Evolutionary conservation across 1,284 basidiomycete genomes (phyloP).

Genomic region (Melampsora larici-populina): DNA sequence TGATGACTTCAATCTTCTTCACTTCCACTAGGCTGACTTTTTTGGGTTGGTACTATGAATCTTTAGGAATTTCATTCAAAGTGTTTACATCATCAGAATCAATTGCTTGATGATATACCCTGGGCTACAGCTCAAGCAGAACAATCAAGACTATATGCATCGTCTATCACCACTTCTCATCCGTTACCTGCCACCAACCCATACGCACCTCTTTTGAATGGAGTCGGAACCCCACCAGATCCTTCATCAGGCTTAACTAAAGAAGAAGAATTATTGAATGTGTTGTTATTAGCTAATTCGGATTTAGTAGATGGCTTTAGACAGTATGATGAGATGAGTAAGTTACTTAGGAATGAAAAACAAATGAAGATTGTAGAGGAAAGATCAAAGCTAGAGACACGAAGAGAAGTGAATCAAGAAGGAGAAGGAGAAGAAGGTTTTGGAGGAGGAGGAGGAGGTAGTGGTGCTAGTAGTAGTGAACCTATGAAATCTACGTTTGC

Average conservation of each 20-base stretch:
- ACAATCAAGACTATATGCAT: constrained; percentile 56
- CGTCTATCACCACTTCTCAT: neutral
- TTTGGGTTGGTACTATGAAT: no score
- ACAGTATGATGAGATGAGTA: constrained; percentile 65
- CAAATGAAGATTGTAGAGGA: constrained; percentile 15
- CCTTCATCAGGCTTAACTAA: constrained; percentile 51
- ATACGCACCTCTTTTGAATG: neutral
- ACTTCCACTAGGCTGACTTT: constrained; percentile 6
- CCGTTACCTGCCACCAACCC: neutral
- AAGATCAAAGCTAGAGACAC: constrained; percentile 11
- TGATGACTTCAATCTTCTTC: constrained; percentile 22
- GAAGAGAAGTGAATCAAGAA: neutral
- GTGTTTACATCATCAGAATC: constrained; percentile 68
- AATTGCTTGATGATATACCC: constrained; percentile 69
- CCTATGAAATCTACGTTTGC: no score
- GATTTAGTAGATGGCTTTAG: constrained; percentile 59
- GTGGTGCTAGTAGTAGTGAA: neutral
- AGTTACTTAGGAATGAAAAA: constrained; percentile 57
- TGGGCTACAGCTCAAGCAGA: constrained; percentile 75
- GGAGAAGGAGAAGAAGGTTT: neutral
- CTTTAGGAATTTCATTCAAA: constrained; percentile 68
- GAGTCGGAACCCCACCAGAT: neutral
- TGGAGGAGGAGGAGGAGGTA: neutral
- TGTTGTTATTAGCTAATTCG: constrained; percentile 65
- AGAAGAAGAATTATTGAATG: constrained; percentile 58